These are phyloP conservation scores for Pleurotus ostreatus DNA, from an alignment of 768 basidiomycete species.

Conservation along the genomic window DNA sequence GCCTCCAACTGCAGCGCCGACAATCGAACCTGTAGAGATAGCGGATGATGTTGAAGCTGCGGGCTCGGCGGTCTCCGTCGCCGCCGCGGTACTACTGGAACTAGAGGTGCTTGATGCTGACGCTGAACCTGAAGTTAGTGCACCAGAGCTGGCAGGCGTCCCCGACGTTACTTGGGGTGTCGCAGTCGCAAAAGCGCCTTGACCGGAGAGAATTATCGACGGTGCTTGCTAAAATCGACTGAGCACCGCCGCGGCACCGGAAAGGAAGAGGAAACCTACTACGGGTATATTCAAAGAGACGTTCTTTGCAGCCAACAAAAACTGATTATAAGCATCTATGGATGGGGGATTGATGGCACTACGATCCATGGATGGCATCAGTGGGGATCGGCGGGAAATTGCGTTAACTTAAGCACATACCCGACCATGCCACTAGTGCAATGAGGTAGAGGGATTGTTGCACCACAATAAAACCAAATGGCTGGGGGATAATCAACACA, in stretches of 20 bases:
- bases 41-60: background rate
- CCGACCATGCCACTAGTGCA: slow-evolving; percentile 22
- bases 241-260: background rate
- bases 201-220: slow-evolving; percentile 6
- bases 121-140: slow-evolving; percentile 1
- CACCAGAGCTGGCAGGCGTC: background rate
- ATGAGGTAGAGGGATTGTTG: slow-evolving; percentile 29
- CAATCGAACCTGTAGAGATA: slow-evolving; percentile 4
- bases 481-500: slow-evolving; percentile 18
- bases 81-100: background rate
- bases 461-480: slow-evolving; percentile 15
- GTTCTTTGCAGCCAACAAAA: slow-evolving; percentile 9
- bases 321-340: slow-evolving; percentile 3
- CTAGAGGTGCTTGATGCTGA: background rate
- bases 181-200: slow-evolving; percentile 7
- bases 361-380: background rate
- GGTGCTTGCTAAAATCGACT: slow-evolving; percentile 1
- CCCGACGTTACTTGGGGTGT: slow-evolving; percentile 1
- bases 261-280: background rate
- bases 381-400: background rate
- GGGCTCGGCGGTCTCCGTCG: background rate
- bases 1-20: slow-evolving; percentile 12
- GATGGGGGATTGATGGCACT: slow-evolving; percentile 15
- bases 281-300: background rate
- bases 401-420: background rate